Conservation (phyloP, 768 basidiomycete species). For the Multifurca ochricompacta region DNA sequence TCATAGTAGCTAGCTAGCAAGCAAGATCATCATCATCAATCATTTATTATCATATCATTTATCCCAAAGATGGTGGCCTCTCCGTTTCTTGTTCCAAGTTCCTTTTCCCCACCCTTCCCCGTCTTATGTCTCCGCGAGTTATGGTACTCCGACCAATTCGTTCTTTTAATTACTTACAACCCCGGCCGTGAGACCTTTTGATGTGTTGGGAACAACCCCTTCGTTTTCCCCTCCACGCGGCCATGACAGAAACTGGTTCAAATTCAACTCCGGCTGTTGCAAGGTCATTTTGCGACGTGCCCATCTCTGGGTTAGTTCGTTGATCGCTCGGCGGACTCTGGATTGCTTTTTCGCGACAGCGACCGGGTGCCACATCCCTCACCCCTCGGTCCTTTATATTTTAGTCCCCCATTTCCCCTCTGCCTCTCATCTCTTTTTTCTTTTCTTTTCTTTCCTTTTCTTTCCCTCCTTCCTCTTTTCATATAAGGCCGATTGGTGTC, state of each 20-base stretch:
- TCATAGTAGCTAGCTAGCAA: no score
- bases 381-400: neutral
- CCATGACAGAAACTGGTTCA: neutral
- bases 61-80: no score
- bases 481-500: neutral
- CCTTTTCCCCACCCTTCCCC: no score
- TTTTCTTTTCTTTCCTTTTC: neutral
- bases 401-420: conserved; percentile 12
- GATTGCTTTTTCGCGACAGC: conserved; percentile 11
- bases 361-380: conserved; percentile 12
- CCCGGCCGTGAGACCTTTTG: no score
- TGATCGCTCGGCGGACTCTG: conserved; percentile 20
- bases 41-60: no score
- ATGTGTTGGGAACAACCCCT: neutral
- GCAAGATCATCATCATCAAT: no score
- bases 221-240: neutral
- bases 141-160: no score
- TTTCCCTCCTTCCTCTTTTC: neutral
- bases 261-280: conserved; percentile 7
- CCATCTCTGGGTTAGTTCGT: conserved; percentile 19
- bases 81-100: no score
- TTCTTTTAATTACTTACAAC: no score
- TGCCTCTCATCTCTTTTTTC: neutral
- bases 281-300: conserved; percentile 11
- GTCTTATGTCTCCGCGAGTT: no score